Evolutionary conservation across 352 stramenopile species (phyloP).

Genomic region (Stramenopiles sp.): DNA sequence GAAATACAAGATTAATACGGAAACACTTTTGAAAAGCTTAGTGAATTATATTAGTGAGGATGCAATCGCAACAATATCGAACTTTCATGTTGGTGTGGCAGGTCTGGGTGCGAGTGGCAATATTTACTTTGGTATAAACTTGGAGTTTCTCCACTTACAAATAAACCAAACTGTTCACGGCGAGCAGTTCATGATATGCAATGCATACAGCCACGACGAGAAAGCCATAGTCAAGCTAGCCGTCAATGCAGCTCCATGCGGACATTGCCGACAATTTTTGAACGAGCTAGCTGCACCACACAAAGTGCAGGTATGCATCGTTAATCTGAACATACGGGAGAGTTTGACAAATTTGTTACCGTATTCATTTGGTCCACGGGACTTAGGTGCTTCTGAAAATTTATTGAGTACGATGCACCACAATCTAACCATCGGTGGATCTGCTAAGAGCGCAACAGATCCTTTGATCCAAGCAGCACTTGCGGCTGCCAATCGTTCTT

Average conservation of each 20-base stretch:
- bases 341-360: background rate
- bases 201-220: background rate
- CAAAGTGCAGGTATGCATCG: background rate
- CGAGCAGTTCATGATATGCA: background rate
- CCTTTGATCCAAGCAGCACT: background rate
- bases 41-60: background rate
- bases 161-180: background rate
- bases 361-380: background rate
- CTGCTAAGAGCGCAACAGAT: background rate
- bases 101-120: background rate
- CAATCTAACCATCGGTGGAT: background rate
- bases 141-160: background rate
- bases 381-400: background rate
- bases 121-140: constrained; percentile 1
- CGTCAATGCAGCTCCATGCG: background rate
- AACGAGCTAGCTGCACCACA: background rate
- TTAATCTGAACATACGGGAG: background rate
- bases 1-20: background rate
- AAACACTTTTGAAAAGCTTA: background rate
- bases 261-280: constrained; percentile 6
- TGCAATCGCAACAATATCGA: background rate
- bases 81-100: constrained; percentile 7
- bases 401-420: background rate
- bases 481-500: background rate
- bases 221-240: background rate